A percentile compares a stretch with the other conserved stretches of the same genome.
Conservation (phyloP, 805 yeast genomes). For the Kluyveromyces nonfermentans region DNA sequence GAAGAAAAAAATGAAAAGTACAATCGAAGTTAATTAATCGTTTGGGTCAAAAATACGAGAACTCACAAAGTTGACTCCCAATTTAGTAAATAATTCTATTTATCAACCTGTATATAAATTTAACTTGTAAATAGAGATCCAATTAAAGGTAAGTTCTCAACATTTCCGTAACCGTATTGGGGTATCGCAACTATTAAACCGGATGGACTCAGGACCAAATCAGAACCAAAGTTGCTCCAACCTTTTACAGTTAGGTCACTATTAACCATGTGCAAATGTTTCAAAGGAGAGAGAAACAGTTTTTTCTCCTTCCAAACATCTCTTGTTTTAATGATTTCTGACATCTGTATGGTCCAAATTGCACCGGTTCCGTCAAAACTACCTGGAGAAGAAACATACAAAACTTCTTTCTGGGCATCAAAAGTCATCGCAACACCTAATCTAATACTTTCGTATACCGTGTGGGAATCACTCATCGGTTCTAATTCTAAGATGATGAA, state of each 20-base stretch:
- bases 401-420: constrained; percentile 8
- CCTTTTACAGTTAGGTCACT: constrained; percentile 22
- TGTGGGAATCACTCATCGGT: constrained; percentile 7
- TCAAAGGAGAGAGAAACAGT: constrained; percentile 6
- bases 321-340: constrained; percentile 8
- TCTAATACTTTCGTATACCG: constrained; percentile 26
- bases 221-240: constrained; percentile 37
- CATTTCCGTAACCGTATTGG: constrained; percentile 28
- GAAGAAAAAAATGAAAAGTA: constrained; percentile 12
- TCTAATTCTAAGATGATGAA: constrained; percentile 6
- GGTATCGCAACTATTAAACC: constrained; percentile 34
- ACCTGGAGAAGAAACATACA: constrained; percentile 38
- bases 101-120: constrained; percentile 1
- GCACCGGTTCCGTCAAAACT: constrained; percentile 31
- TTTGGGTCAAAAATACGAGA: no score
- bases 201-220: constrained; percentile 24
- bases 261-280: constrained; percentile 8
- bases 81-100: no score
- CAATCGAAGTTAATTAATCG: no score
- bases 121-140: constrained; percentile 17
- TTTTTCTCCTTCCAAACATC: constrained; percentile 13
- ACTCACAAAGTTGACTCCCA: no score
- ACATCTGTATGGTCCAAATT: constrained; percentile 34
- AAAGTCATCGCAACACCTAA: constrained; percentile 22
- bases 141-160: constrained; percentile 19